Base-by-base conservation (phyloP, 208 protist species). In the Blastocrithidia nonstop region DNA sequence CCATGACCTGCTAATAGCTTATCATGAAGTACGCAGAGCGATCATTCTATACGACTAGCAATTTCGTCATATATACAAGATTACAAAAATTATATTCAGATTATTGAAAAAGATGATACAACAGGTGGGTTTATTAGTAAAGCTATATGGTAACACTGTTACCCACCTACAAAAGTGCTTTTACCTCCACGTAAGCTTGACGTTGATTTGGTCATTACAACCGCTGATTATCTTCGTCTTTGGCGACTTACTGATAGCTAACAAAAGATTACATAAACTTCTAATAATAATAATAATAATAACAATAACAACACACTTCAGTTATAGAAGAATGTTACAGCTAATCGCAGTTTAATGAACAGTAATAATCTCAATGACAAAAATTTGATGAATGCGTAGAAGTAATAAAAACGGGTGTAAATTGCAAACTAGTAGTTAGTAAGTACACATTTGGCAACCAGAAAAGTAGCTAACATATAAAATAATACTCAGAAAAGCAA, bases 201-300 rank as follows among this genome's bases (percentile, higher is more conserved):
- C 6, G 44, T 54, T 13, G 95, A 98, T 60, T 63, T 98, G 13
- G 57, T 99, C 11, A 96, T 95, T 33, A 98, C 96, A 11, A 97
- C 94, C 0, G 97, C 96, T 4, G 97, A 99, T 58, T 99, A 98
- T 61, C 58, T 99, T 41, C 77, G 97, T 1, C 35, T 99, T n/a
- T 99, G 96, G 96, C 67, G 96, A 41, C 60, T 99, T 15, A 74
- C 57, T 6, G 47, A 62, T 9, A 21, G 40, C 9, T 8, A 48
- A 1, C 62, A 55, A 1, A 57, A 50, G 33, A 48, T 35, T 21
- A 3, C 7, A 17, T 4, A 44, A 16, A n/a, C 11, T n/a, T 35
- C 6, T 22, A 20, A 3, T 8, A 8, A 13, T 25, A 22, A 3
- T 19, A 4, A 4, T 4, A 24, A 11, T 25, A 44, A 36, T 6